These are phyloP conservation scores for Meyerozyma smithsonii DNA, from an alignment of 1,139 yeast genomes.

Conservation along the genomic window DNA sequence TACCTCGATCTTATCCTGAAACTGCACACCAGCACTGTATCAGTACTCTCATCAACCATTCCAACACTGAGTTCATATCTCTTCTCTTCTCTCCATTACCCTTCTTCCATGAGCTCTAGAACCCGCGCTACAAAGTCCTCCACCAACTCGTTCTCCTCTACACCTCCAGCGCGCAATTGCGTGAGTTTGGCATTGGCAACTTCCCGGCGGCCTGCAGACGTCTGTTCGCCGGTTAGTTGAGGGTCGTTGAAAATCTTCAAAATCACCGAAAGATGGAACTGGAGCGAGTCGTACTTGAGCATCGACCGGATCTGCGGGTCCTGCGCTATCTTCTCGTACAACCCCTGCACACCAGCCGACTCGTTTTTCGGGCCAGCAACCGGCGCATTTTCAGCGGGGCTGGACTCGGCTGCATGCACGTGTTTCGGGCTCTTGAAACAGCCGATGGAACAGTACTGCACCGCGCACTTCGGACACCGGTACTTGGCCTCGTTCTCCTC, in stretches of 20 bases:
- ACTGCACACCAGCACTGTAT: no score
- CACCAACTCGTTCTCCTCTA: slow-evolving; percentile 57
- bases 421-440: slow-evolving; percentile 55
- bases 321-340: slow-evolving; percentile 16
- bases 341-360: slow-evolving; percentile 11
- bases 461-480: slow-evolving; percentile 12
- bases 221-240: slow-evolving; percentile 38
- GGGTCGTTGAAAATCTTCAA: slow-evolving; percentile 43
- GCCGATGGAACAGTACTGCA: slow-evolving; percentile 46
- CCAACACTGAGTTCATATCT: no score
- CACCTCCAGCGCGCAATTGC: slow-evolving; percentile 58
- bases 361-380: neutral
- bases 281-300: slow-evolving; percentile 46
- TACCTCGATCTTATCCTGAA: no score
- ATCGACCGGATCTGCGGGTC: slow-evolving; percentile 39
- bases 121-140: slow-evolving; percentile 50
- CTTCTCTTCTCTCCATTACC: neutral
- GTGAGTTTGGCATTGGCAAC: slow-evolving; percentile 58
- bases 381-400: slow-evolving; percentile 4
- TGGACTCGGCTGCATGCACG: slow-evolving; percentile 16
- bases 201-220: slow-evolving; percentile 46
- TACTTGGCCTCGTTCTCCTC: slow-evolving; percentile 9
- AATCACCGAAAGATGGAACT: slow-evolving; percentile 48
- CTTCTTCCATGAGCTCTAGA: slow-evolving; percentile 6
- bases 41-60: no score